Evolutionary conservation across 2,329 filamentous ascomycete genomes (phyloP), one percentile per base, ranked within the genome.

Genomic region (Hymenoscyphus linearis): DNA sequence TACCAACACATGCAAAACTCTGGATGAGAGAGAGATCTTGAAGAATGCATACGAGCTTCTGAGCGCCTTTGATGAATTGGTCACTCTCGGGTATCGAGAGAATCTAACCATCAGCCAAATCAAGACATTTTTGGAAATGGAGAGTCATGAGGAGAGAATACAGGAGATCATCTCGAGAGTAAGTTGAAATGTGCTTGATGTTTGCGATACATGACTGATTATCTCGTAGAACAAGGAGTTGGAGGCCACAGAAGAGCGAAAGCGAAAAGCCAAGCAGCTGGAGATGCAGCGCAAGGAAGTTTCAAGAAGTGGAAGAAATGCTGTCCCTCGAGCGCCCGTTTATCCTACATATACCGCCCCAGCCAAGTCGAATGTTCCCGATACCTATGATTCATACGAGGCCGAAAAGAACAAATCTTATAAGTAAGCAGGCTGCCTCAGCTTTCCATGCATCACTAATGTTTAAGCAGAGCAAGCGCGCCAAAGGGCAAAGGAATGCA

Each of bases 81-180:
- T 99, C 63, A 97, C 93, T 0, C 81, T 96, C 65, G 95, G 95
- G 13, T 98, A 99, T 78, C 80, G 95, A 72, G 95, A 99, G 79
- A 99, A 99, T 76, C 79, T 99, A 69, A 96, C 93, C 26, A 85
- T 99, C 71, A 91, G 87, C 77, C 96, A 99, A 78, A 99, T 99
- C 81, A 97, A 96, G 83, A 97, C 95, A 2, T 99, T 99, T 82
- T 77, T 99, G 69, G 96, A 98, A 74, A 99, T 99, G 95, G 95
- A 99, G 77, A 95, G 89, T 76, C 95, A 99, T 73, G 96, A 99
- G 78, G 95, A 99, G 82, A 87, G 95, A 74, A 98, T 99, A 69
- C 95, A 99, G 76, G 95, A 97, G 74, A 99, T 97, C 66, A 97
- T 97, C 73, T 91, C 92, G 65, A 84, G 91, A 74, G 90, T 93